Conservation (phyloP, 176 grass and related monocot genomes). For the Musa troglodytarum region DNA sequence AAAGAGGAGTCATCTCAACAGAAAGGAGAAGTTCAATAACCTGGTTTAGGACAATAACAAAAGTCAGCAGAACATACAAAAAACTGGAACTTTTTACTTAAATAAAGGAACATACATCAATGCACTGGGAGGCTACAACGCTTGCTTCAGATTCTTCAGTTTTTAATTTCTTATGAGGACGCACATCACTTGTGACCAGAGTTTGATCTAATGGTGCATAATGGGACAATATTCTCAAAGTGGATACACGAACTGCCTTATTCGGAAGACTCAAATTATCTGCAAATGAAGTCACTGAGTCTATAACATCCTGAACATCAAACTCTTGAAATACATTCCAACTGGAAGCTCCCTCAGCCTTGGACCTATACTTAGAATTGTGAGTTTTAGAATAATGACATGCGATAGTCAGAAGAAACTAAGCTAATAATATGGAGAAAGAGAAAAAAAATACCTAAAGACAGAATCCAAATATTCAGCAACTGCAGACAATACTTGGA, state of each 20-base stretch:
- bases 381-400: not conserved
- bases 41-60: slow-evolving; percentile 30
- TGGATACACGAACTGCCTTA: slow-evolving; percentile 57
- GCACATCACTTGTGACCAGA: slow-evolving; percentile 36
- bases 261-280: slow-evolving; percentile 64
- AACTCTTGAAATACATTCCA: slow-evolving; percentile 17
- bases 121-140: slow-evolving; percentile 37
- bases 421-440: slow-evolving; percentile 7
- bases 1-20: slow-evolving; percentile 66
- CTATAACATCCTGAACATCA: slow-evolving; percentile 38
- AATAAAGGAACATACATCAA: slow-evolving; percentile 51
- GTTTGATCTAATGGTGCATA: slow-evolving; percentile 39
- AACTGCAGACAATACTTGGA: slow-evolving; percentile 62
- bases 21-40: slow-evolving; percentile 59
- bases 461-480: slow-evolving; percentile 67
- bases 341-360: slow-evolving; percentile 14
- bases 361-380: slow-evolving; percentile 8
- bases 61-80: slow-evolving; percentile 2
- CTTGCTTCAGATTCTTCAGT: slow-evolving; percentile 46
- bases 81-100: slow-evolving; percentile 20
- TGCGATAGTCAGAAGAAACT: not conserved
- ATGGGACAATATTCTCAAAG: slow-evolving; percentile 81
- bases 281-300: slow-evolving; percentile 37
- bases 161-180: slow-evolving; percentile 54
- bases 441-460: slow-evolving; percentile 32